These are phyloP conservation scores for Ceratobasidium sp. DNA, from an alignment of 1,284 basidiomycete species.

Conservation along the genomic window DNA sequence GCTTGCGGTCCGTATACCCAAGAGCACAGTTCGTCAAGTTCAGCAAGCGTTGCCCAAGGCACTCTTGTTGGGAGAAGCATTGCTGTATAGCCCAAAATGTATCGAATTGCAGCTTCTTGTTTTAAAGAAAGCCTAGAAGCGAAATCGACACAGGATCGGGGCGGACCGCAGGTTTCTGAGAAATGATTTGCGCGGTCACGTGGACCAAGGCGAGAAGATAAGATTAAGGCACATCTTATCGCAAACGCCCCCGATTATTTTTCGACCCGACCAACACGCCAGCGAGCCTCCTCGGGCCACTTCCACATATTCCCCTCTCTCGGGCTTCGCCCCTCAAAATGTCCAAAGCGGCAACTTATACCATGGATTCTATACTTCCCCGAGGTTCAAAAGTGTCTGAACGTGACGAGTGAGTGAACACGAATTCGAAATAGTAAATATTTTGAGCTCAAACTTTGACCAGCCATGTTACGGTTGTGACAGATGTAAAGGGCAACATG, in stretches of 20 bases:
- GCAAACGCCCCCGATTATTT: constrained; percentile 47
- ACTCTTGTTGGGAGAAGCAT: constrained; percentile 88
- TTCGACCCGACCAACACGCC: constrained; percentile 46
- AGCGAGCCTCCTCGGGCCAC: constrained; percentile 33
- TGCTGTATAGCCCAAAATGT: background rate
- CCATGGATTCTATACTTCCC: constrained; percentile 36
- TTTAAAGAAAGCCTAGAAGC: background rate
- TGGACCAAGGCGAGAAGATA: constrained; percentile 16
- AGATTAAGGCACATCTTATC: constrained; percentile 34
- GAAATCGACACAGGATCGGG: background rate
- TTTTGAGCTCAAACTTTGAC: constrained; percentile 2
- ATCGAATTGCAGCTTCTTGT: background rate
- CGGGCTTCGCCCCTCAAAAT: constrained; percentile 42
- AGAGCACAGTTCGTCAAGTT: constrained; percentile 85
- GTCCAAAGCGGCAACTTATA: constrained; percentile 42
- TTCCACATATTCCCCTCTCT: constrained; percentile 34
- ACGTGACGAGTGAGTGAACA: constrained; percentile 41
- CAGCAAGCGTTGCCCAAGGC: constrained; percentile 81
- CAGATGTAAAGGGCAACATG: constrained; percentile 45
- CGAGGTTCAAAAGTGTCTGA: constrained; percentile 46
- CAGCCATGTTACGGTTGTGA: constrained; percentile 45
- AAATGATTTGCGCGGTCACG: background rate
- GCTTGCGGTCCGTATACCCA: constrained; percentile 82
- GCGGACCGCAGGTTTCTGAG: background rate
- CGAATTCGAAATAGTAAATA: background rate